Percentiles rank a stretch among this genome's conserved stretches.
phyloP scores from a whole-genome alignment of 345 rosid genomes.

The Hibiscus tridactylites region DNA sequence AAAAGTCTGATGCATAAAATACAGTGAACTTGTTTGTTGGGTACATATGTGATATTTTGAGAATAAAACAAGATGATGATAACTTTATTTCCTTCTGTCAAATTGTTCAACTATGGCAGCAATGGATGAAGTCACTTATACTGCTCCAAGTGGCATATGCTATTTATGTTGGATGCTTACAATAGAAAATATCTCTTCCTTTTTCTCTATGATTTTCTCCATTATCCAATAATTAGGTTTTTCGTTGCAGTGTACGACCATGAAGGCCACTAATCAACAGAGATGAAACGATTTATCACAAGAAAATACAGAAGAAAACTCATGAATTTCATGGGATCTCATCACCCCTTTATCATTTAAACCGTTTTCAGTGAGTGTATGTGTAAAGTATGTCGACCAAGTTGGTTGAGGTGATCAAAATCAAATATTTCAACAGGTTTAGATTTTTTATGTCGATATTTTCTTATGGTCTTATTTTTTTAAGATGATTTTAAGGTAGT shows the following conservation, averaged over 20 bases:
- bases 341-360: not conserved
- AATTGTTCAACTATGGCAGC: not conserved
- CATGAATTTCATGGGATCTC: not conserved
- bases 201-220: not conserved
- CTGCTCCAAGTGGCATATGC: conserved; percentile 20
- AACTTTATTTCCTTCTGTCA: not conserved
- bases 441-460: no score
- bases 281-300: not conserved
- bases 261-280: not conserved
- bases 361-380: no score
- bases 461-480: no score
- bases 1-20: no score
- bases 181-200: not conserved
- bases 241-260: not conserved
- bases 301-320: not conserved
- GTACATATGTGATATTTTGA: not conserved
- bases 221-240: not conserved
- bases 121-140: not conserved
- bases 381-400: no score
- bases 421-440: no score
- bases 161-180: conserved; percentile 32
- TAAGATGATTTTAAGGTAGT: no score
- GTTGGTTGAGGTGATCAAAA: no score
- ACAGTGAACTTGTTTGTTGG: no score
- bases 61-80: not conserved